Evolutionary conservation across 257 asterid genomes (phyloP).

Genomic region (Sherardia arvensis): DNA sequence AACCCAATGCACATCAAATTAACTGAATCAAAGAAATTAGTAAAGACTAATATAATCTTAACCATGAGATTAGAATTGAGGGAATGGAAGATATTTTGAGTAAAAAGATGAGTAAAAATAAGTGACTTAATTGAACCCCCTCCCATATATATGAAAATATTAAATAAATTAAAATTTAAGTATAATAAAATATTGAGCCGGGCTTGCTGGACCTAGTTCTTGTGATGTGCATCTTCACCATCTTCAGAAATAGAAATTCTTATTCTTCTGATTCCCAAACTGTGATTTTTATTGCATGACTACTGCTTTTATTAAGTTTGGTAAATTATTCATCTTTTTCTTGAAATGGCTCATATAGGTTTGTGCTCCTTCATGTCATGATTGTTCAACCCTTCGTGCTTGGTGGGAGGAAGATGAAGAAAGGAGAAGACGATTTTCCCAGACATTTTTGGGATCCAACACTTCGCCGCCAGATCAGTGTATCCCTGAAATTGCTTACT

Average conservation of each 20-base stretch:
- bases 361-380: constrained; percentile 98
- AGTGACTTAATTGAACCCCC: no score
- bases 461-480: constrained; percentile 69
- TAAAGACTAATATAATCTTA: no score
- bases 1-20: no score
- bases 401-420: constrained; percentile 99
- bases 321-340: neutral
- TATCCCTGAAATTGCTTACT: constrained; percentile 66
- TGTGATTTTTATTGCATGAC: neutral
- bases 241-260: neutral
- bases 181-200: no score
- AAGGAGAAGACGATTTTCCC: constrained; percentile 51
- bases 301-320: neutral
- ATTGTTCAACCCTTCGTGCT: constrained; percentile 91
- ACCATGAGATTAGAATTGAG: no score
- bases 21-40: no score
- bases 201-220: no score
- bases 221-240: no score
- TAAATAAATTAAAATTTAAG: no score
- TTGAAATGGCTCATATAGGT: constrained; percentile 34
- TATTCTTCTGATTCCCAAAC: neutral
- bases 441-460: constrained; percentile 62
- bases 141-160: no score
- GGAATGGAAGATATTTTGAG: no score
- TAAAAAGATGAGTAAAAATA: no score